Conservation (phyloP, 352 stramenopile species). For the Phytophthora multivora region DNA sequence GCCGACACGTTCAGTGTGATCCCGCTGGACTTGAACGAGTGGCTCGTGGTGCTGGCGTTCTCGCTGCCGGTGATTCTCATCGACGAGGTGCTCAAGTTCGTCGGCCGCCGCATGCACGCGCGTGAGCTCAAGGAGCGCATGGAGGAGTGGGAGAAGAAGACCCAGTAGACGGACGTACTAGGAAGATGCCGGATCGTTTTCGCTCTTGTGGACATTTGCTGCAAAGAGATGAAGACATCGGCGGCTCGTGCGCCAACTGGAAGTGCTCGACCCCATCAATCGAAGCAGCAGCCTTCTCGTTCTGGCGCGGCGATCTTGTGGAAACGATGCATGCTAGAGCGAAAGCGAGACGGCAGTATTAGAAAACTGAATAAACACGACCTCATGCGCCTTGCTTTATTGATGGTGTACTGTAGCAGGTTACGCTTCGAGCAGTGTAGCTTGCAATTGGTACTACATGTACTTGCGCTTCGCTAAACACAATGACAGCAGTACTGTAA, state of each 20-base stretch:
- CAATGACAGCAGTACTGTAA: background rate
- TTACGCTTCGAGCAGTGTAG: too few relatives aligned
- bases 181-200: constrained; percentile 18
- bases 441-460: too few relatives aligned
- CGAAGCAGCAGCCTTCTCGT: constrained; percentile 17
- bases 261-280: constrained; percentile 7
- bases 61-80: constrained; percentile 94
- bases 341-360: constrained; percentile 34
- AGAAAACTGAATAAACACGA: constrained; percentile 37
- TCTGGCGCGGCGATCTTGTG: constrained; percentile 15
- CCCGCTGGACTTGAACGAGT: constrained; percentile 92
- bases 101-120: constrained; percentile 83
- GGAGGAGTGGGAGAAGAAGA: constrained; percentile 57
- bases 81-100: constrained; percentile 94
- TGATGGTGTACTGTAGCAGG: too few relatives aligned
- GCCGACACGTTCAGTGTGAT: constrained; percentile 94
- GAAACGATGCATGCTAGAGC: constrained; percentile 20
- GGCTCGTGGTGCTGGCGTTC: constrained; percentile 92
- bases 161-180: constrained; percentile 37
- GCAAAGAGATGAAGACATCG: background rate
- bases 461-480: too few relatives aligned
- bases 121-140: constrained; percentile 76
- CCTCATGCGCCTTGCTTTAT: constrained; percentile 27
- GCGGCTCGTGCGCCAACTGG: background rate
- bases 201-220: constrained; percentile 17